Conservation (phyloP, 2,329 filamentous ascomycete genomes). For the Pleoardoris graminearum region DNA sequence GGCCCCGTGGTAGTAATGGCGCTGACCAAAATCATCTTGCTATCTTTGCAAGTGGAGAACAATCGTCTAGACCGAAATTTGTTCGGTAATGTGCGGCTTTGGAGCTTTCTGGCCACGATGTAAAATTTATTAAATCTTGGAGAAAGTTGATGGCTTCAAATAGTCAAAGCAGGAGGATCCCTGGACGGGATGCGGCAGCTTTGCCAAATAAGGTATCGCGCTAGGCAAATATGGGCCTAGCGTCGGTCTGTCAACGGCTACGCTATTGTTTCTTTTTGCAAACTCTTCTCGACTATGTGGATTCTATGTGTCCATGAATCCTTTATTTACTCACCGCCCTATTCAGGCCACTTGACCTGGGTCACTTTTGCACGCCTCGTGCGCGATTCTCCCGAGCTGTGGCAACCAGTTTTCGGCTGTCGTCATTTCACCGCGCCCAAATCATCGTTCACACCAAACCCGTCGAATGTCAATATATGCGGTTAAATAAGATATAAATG, state of each 20-base stretch:
- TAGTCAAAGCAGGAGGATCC: not conserved
- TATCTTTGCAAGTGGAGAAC: slow-evolving; percentile 7
- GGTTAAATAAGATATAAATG: too few relatives aligned
- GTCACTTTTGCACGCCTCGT: too few relatives aligned
- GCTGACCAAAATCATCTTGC: slow-evolving; percentile 6
- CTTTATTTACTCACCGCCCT: not conserved
- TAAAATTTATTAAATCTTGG: not conserved
- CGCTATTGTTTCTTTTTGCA: slow-evolving; percentile 3
- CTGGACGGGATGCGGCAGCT: not conserved
- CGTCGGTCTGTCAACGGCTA: not conserved
- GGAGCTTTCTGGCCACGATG: slow-evolving; percentile 4
- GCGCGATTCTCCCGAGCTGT: too few relatives aligned
- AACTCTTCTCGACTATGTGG: slow-evolving; percentile 4
- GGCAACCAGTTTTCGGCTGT: too few relatives aligned
- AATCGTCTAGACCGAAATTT: slow-evolving; percentile 1
- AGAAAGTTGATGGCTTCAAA: too few relatives aligned
- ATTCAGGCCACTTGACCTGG: too few relatives aligned
- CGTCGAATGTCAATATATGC: too few relatives aligned
- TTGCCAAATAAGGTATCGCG: not conserved
- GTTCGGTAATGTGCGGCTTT: not conserved
- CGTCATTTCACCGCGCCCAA: too few relatives aligned
- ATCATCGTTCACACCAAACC: too few relatives aligned
- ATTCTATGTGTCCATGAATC: slow-evolving; percentile 4
- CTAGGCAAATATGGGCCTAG: not conserved
- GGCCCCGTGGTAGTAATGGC: slow-evolving; percentile 8